phyloP scores from a whole-genome alignment of 1,139 yeast genomes.

The Kluyveromyces sp. region DNA sequence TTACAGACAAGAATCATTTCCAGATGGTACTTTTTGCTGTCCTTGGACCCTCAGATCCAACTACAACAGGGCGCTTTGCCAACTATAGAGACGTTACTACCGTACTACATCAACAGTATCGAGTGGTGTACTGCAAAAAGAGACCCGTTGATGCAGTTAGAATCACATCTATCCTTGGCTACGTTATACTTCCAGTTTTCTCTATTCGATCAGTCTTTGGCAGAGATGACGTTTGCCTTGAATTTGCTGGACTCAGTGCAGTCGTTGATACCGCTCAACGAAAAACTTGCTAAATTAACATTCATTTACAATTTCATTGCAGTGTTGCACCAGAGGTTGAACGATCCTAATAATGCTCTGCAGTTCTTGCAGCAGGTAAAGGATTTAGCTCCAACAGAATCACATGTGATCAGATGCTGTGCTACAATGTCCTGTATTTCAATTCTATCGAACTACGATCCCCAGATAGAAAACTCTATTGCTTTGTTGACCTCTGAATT shows the following conservation, averaged over 20 bases:
- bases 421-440: constrained; percentile 3
- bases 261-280: constrained; percentile 7
- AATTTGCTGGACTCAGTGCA: constrained; percentile 7
- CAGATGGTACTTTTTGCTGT: constrained; percentile 8
- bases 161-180: constrained; percentile 12
- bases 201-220: constrained; percentile 14
- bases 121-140: constrained; percentile 6
- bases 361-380: constrained; percentile 5
- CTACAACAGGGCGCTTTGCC: constrained; percentile 6
- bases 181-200: constrained; percentile 16
- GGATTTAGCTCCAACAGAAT: constrained; percentile 7
- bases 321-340: constrained; percentile 4
- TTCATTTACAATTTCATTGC: constrained; percentile 7
- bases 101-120: constrained; percentile 10
- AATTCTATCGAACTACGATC: constrained; percentile 3
- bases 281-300: constrained; percentile 3
- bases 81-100: constrained; percentile 9
- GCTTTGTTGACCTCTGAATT: constrained; percentile 4
- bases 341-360: constrained; percentile 6
- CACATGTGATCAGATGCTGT: constrained; percentile 6
- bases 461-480: constrained; percentile 3
- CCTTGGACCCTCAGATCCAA: constrained; percentile 8
- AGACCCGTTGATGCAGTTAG: constrained; percentile 8
- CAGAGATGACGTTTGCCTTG: constrained; percentile 13
- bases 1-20: constrained; percentile 11